Evolutionary conservation across 2,329 filamentous ascomycete genomes (phyloP), one percentile per base, ranked within the genome.

Genomic region (Colletotrichum higginsianum): DNA sequence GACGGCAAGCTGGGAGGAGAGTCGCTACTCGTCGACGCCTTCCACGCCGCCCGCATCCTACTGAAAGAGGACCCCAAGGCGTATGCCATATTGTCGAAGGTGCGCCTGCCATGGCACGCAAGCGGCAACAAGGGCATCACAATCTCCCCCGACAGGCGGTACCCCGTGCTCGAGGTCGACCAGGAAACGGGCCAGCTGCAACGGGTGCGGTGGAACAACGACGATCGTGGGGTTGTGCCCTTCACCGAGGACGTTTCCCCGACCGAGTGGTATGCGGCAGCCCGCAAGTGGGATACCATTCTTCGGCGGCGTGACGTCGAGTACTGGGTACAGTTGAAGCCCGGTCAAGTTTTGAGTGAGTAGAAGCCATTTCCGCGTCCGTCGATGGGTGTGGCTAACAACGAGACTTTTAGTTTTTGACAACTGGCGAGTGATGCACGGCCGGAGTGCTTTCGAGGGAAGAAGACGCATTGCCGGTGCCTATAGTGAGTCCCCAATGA

Each of bases 351-450:
- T 7, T 78, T 98, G 67, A 91, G 93, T 95, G 84, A 82, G 91
- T 86, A 3, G 49, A 30, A n/a, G 21, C 21, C 26, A 12, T 21
- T 23, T 40, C 18, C 12, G 56, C 18, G 15, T 40, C 11, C 18
- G n/a, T 18, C 26, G 3, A 47, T 26, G 8, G n/a, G 44, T 52
- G 44, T 52, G 67, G 38, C 73, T 81, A n/a, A 78, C 56, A 38
- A 11, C 35, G 9, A 38, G 26, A 42, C 23, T 11, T 47, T 13
- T 76, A 93, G 93, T 98, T 57, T 98, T 99, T 80, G 94, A 99
- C 79, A 98, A 99, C 78, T 98, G 96, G 95, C 89, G 96, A 71
- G 93, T 98, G 44, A 84, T 98, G 76, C 96, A 99, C 81, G 96
- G 96, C 1, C 87, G 96, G 76, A 91, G 91, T 62, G 89, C 89